Base-by-base conservation (phyloP, 495 filamentous ascomycete species). In the Cladorrhinum samala region DNA sequence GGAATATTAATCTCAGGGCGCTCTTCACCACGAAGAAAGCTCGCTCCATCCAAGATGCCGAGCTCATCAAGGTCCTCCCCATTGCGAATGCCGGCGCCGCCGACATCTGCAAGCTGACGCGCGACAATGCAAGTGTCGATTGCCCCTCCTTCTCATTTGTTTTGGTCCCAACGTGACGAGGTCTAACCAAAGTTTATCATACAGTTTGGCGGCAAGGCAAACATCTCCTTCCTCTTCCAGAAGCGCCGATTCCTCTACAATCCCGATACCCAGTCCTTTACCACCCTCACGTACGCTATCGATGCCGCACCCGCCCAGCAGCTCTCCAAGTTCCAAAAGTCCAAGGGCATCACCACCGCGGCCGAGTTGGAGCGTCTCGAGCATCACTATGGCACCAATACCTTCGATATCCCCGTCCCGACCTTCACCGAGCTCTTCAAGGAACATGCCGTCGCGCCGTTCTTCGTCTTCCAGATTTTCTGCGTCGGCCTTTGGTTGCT, bases 381-480 rank as follows among this genome's bases (percentile, higher is more conserved):
- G 58, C 82, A 95, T 60, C 89, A 99, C 72, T 99, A 96, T 78
- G 93, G 93, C 50, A 82, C 86, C 52, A 99, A 99, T 69, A 92
- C 86, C 17, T 99, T 97, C 66, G 93, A 99, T 61, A 97, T 99
- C 49, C 93, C 93, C 19, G 92, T 99, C 18, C 93, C 93, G 9
- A 88, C 84, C 13, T 99, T 99, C 57, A 81, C 85, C 33, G 93
- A 99, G 72, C 82, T 99, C 46, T 99, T 95, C 80, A 85, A 93
- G 71, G 94, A 99, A 69, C 93, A 99, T 72, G 92, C 93, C 19
- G 93, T 99, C 27, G 93, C 93, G 25, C 93, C 93, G 11, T 99
- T 99, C 79, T 99, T 99, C 69, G 90, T 99, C 47, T 99, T 99
- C 72, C 93, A 99, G 74, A 76, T 99, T 38, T 99, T 99, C 76